Evolutionary conservation across 192 early-diverging fungal species (phyloP).

Genomic region (Helicostylum pulchrum): DNA sequence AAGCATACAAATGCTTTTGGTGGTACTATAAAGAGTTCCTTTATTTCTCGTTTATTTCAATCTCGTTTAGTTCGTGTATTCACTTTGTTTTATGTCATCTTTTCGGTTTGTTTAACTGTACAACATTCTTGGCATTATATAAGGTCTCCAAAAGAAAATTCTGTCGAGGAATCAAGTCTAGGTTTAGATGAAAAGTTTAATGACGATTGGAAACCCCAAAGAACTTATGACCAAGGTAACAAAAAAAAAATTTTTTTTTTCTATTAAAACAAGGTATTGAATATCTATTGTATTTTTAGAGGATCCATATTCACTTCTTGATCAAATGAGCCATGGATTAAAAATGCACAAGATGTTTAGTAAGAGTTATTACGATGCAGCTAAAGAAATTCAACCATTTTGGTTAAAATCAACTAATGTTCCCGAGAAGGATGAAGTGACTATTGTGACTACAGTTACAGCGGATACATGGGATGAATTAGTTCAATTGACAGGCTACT

Average conservation of each 20-base stretch:
- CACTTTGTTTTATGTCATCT: conserved; percentile 24
- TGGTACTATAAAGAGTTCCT: conserved; percentile 7
- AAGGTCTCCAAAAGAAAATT: neutral
- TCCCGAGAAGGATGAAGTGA: conserved; percentile 43
- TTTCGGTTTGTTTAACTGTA: conserved; percentile 29
- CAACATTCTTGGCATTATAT: conserved; percentile 26
- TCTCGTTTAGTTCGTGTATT: conserved; percentile 19
- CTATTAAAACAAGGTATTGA: neutral
- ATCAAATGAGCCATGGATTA: conserved; percentile 29
- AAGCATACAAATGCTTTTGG: conserved; percentile 31
- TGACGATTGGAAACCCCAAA: conserved; percentile 25
- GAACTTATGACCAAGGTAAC: conserved; percentile 34
- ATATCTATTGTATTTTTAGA: conserved; percentile 7
- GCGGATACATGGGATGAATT: conserved; percentile 44
- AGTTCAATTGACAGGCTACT: conserved; percentile 43
- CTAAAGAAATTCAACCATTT: conserved; percentile 29
- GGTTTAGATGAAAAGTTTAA: neutral
- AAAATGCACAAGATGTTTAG: conserved; percentile 37
- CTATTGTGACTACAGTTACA: conserved; percentile 46
- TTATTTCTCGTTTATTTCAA: conserved; percentile 4
- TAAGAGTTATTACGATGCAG: conserved; percentile 23
- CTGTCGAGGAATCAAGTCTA: neutral
- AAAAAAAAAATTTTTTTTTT: neutral
- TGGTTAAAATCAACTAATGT: conserved; percentile 29
- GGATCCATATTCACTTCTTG: conserved; percentile 23